Percentiles rank a stretch among this genome's conserved stretches.
These are phyloP conservation scores for Tolypocladium ophioglossoides DNA, from an alignment of 2,329 filamentous ascomycete species.

Conservation along the genomic window DNA sequence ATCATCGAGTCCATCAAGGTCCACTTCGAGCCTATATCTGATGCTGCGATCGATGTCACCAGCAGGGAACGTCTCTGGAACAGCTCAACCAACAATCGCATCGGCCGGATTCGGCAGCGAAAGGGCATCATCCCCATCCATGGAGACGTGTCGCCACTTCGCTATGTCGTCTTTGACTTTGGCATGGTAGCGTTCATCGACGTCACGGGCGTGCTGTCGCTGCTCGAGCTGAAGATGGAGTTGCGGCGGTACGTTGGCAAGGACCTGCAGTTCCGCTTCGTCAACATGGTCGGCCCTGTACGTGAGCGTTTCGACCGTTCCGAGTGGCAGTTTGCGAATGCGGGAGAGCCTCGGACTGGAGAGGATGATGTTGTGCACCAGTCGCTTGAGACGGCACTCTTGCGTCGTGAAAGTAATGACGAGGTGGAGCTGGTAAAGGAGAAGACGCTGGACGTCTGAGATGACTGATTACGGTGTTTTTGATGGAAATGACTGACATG, in stretches of 20 bases:
- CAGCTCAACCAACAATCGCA: constrained; percentile 36
- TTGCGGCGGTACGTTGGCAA: constrained; percentile 37
- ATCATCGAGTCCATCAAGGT: constrained; percentile 39
- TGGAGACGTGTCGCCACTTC: constrained; percentile 27
- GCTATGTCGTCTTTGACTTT: constrained; percentile 41
- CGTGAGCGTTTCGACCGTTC: constrained; percentile 26
- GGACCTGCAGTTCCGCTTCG: constrained; percentile 34
- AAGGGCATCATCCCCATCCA: constrained; percentile 21
- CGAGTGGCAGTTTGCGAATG: constrained; percentile 23
- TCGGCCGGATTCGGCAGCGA: constrained; percentile 31
- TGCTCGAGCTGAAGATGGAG: constrained; percentile 37
- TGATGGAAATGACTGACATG: too few relatives aligned
- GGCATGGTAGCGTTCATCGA: constrained; percentile 40
- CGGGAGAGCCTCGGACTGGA: constrained; percentile 13
- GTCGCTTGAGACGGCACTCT: constrained; percentile 8
- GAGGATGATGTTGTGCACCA: constrained; percentile 10
- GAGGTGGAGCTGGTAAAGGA: constrained; percentile 6
- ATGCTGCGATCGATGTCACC: constrained; percentile 26
- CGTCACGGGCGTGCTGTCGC: constrained; percentile 37
- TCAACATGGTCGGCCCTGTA: constrained; percentile 32
- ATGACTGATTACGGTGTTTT: neutral
- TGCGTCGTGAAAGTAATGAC: constrained; percentile 7
- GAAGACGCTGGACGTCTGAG: constrained; percentile 9
- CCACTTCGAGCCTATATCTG: constrained; percentile 26
- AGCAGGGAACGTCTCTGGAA: constrained; percentile 40